Conservation (phyloP, 2,329 filamentous ascomycete genomes). For the Phyllosticta citrichinensis region DNA sequence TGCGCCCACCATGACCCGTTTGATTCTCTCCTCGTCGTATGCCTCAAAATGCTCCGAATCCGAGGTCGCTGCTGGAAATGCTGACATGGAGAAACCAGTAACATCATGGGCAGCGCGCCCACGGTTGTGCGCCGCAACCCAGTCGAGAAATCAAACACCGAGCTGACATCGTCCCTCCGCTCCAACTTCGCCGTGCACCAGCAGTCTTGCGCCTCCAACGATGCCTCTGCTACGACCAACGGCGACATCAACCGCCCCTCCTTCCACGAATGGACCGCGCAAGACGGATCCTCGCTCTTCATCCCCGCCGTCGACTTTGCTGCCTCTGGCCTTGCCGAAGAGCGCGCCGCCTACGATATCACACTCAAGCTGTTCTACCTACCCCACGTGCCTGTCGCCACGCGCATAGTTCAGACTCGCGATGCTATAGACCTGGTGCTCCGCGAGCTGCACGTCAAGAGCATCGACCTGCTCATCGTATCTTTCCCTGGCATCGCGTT, state of each 20-base stretch:
- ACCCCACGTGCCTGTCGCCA: conserved; percentile 53
- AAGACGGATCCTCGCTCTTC: conserved; percentile 45
- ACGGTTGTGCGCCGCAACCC: conserved; percentile 73
- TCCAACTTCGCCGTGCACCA: conserved; percentile 71
- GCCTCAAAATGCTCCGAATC: conserved; percentile 22
- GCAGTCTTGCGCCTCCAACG: conserved; percentile 37
- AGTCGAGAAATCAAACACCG: conserved; percentile 78
- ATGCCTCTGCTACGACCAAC: conserved; percentile 16
- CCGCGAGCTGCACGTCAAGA: conserved; percentile 64
- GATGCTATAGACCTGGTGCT: conserved; percentile 74
- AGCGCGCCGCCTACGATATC: conserved; percentile 78
- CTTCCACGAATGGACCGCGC: conserved; percentile 57
- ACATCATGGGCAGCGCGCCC: conserved; percentile 75
- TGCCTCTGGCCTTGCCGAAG: conserved; percentile 64
- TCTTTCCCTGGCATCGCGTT: conserved; percentile 92
- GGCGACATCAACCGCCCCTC: conserved; percentile 8
- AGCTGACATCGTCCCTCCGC: conserved; percentile 80
- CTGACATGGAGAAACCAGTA: conserved; percentile 51
- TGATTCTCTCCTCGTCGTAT: conserved; percentile 79
- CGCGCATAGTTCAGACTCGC: conserved; percentile 59
- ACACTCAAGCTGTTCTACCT: conserved; percentile 94
- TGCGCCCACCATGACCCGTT: conserved; percentile 43
- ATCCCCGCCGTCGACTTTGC: conserved; percentile 70
- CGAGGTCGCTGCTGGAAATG: conserved; percentile 13
- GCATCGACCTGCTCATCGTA: conserved; percentile 79